A percentile compares a stretch with the other conserved stretches of the same genome.
Evolutionary conservation across 331 rosid genomes (phyloP).

Genomic region (Cydonia oblonga): DNA sequence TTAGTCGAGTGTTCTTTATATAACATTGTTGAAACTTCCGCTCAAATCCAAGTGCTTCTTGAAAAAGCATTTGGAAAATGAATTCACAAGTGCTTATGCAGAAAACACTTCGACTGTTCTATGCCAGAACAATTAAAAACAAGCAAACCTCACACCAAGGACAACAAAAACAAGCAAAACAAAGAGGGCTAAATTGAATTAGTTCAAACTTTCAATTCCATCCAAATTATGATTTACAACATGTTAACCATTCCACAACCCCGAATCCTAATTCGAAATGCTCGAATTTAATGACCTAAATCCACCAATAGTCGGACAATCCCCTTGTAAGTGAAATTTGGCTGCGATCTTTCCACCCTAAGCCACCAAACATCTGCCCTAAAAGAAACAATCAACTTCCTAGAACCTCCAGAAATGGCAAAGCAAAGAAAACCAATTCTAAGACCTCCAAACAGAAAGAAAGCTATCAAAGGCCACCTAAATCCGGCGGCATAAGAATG

Average conservation of each 20-base stretch:
- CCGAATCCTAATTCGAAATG: not conserved
- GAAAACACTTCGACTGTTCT: too few species aligned
- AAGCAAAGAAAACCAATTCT: constrained; percentile 16
- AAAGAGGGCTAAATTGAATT: not conserved
- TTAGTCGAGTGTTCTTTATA: too few species aligned
- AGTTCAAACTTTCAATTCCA: not conserved
- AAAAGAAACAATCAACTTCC: too few species aligned
- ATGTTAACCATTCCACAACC: not conserved
- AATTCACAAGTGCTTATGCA: too few species aligned
- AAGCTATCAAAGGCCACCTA: constrained; percentile 19
- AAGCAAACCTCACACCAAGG: not conserved
- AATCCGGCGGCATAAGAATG: constrained; percentile 9
- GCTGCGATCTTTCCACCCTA: constrained; percentile 1
- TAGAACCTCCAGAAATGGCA: not conserved
- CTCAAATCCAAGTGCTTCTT: too few species aligned
- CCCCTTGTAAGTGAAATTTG: not conserved
- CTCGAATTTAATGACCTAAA: not conserved
- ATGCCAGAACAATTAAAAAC: too few species aligned
- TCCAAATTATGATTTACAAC: not conserved
- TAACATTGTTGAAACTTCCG: too few species aligned
- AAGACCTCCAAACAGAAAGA: constrained; percentile 9
- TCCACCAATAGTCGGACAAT: not conserved
- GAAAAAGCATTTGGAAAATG: too few species aligned
- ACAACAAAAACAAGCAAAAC: not conserved
- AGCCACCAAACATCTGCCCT: not conserved